Evolutionary conservation across 768 basidiomycete species (phyloP).

Genomic region (Serendipita vermifera): DNA sequence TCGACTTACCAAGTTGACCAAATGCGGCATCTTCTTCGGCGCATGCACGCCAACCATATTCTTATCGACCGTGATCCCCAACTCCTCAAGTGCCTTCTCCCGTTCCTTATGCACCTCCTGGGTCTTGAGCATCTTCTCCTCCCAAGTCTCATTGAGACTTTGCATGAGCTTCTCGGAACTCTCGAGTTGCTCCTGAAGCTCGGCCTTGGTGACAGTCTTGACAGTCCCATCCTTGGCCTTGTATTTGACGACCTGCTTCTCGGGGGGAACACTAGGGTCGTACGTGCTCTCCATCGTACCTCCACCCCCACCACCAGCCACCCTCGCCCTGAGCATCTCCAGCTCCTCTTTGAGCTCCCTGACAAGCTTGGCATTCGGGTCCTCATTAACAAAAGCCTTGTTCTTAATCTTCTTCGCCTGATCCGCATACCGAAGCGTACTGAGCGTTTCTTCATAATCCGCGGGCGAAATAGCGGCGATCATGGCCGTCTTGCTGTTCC

Average conservation of each 20-base stretch:
- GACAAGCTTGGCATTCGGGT: conserved; percentile 97
- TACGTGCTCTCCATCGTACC: conserved; percentile 58
- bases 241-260: conserved; percentile 92
- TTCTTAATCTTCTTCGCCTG: conserved; percentile 99
- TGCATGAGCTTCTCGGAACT: conserved; percentile 91
- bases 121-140: conserved; percentile 82
- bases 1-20: conserved; percentile 74
- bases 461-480: conserved; percentile 98
- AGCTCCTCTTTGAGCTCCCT: conserved; percentile 98
- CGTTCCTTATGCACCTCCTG: conserved; percentile 93
- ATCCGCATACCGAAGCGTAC: conserved; percentile 94
- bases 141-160: conserved; percentile 89
- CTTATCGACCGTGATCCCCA: conserved; percentile 97
- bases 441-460: conserved; percentile 94
- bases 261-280: conserved; percentile 80
- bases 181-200: conserved; percentile 94
- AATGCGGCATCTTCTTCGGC: conserved; percentile 94
- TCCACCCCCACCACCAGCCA: conserved; percentile 31
- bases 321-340: conserved; percentile 79
- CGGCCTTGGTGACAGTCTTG: conserved; percentile 93
- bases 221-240: conserved; percentile 85
- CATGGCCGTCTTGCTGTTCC: conserved; percentile 98
- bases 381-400: conserved; percentile 97
- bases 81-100: conserved; percentile 92
- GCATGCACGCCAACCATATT: conserved; percentile 94